Percentiles rank a stretch among this genome's conserved stretches.
phyloP scores from a whole-genome alignment of 257 asterid genomes.

The Oldenlandia corymbosa region DNA sequence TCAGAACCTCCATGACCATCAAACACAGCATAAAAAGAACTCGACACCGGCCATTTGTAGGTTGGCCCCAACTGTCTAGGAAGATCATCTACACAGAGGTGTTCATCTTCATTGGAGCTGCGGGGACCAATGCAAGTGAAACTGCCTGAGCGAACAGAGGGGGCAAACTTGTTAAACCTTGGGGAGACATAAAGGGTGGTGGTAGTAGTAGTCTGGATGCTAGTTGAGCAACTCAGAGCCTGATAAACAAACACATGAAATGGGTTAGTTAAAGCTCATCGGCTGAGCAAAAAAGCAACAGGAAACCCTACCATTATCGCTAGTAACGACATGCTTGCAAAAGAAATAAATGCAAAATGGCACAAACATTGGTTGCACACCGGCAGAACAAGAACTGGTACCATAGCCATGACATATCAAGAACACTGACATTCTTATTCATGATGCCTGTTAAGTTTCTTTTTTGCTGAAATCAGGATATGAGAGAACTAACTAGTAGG shows the following conservation, averaged over 20 bases:
- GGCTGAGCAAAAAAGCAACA: background rate
- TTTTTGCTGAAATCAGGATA: too few species aligned
- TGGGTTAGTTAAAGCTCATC: background rate
- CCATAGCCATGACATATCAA: too few species aligned
- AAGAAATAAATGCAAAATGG: background rate
- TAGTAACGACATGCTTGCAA: background rate
- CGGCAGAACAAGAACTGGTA: too few species aligned
- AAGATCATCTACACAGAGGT: slow-evolving; percentile 68
- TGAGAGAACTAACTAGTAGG: too few species aligned
- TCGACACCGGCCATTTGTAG: slow-evolving; percentile 56
- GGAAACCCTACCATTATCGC: background rate
- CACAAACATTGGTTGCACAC: too few species aligned
- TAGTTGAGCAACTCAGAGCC: slow-evolving; percentile 73
- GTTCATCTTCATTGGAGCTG: slow-evolving; percentile 73
- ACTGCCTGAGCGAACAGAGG: slow-evolving; percentile 74
- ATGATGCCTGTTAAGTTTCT: too few species aligned
- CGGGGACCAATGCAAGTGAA: slow-evolving; percentile 84
- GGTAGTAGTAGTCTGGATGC: slow-evolving; percentile 32
- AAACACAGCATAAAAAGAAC: slow-evolving; percentile 80
- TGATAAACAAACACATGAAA: slow-evolving; percentile 25
- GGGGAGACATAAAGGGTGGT: slow-evolving; percentile 30
- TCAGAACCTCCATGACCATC: slow-evolving; percentile 95
- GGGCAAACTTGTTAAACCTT: slow-evolving; percentile 32
- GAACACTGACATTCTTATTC: too few species aligned
- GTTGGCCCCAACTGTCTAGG: slow-evolving; percentile 51